Conservation (phyloP, 352 stramenopile species). For the Globisporangium nagaii region DNA sequence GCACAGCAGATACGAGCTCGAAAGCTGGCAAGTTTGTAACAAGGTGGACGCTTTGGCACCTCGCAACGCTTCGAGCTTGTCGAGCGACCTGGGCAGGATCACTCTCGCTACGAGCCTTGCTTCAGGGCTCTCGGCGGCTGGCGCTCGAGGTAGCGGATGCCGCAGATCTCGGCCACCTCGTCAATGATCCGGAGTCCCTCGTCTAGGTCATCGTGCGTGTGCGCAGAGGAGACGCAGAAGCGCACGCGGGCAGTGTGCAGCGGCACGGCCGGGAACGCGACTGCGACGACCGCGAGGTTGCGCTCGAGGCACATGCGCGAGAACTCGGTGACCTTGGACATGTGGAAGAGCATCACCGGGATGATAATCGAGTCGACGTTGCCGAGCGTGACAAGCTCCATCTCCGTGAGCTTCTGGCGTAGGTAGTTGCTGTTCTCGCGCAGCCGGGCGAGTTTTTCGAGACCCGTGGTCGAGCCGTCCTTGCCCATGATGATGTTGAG, state of each 20-base stretch:
- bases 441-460: conserved; percentile 69
- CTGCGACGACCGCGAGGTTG: too few species aligned
- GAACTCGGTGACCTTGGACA: conserved; percentile 92
- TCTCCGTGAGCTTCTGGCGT: conserved; percentile 74
- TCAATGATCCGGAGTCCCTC: conserved; percentile 74
- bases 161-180: conserved; percentile 65
- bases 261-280: conserved; percentile 90
- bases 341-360: conserved; percentile 93
- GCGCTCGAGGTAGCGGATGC: conserved; percentile 87
- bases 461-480: conserved; percentile 86
- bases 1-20: too few species aligned
- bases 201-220: conserved; percentile 84
- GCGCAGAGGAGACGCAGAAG: conserved; percentile 91
- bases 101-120: too few species aligned
- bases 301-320: too few species aligned
- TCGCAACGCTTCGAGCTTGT: too few species aligned
- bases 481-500: conserved; percentile 87
- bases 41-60: too few species aligned
- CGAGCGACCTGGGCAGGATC: too few species aligned
- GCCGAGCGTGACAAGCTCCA: conserved; percentile 75
- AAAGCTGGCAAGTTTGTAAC: too few species aligned
- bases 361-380: conserved; percentile 93
- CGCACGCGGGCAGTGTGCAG: conserved; percentile 76
- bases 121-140: background rate
- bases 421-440: conserved; percentile 95